Base-by-base conservation (phyloP, 768 basidiomycete genomes). In the Termitomyces sp. region DNA sequence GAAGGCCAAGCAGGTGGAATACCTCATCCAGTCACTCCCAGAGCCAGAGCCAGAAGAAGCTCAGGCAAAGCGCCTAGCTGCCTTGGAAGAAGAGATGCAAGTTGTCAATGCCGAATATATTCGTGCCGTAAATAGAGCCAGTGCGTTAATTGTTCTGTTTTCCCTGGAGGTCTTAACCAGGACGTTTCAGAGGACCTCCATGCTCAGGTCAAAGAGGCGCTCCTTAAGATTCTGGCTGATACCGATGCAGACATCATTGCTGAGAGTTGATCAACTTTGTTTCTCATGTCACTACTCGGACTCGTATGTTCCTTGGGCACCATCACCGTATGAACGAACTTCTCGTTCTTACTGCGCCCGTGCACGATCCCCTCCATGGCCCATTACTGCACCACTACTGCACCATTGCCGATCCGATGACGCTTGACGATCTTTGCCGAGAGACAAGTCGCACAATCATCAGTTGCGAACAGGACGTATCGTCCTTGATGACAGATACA, bases 1-100 rank as follows among this genome's bases (percentile, higher is more conserved):
- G 39, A 95, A 95, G 66, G 91, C 92, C 13, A 95, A 95, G 66
- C 91, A 95, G 69, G 83, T 96, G 42, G 89, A 95, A 64, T 87
- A 84, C 65, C 81, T 95, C 48, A 91, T 96, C 51, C 82, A 88
- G 50, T 86, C 86, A 0, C 71, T 96, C 14, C 93, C 92, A 0
- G 84, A 83, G 40, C 87, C 88, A 2, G 92, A 93, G 67, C 79
- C 85, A 2, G 90, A 91, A 66, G 88, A 89, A 67, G 79, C 79
- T 22, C 91, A 92, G 87, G 88, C 88, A 0, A 77, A 76, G 60
- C 79, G 93, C n/a, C 71, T 94, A 13, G 76, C 84, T 64, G 72
- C 66, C 0, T 71, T 95, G 3, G 89, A 95, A 68, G 75, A 78
- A 3, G 86, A 92, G 68, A 87, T 93, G 85, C 72, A 76, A 10